phyloP scores from a whole-genome alignment of 2,329 filamentous ascomycete species.

The Aspergillus eucalypticola region DNA sequence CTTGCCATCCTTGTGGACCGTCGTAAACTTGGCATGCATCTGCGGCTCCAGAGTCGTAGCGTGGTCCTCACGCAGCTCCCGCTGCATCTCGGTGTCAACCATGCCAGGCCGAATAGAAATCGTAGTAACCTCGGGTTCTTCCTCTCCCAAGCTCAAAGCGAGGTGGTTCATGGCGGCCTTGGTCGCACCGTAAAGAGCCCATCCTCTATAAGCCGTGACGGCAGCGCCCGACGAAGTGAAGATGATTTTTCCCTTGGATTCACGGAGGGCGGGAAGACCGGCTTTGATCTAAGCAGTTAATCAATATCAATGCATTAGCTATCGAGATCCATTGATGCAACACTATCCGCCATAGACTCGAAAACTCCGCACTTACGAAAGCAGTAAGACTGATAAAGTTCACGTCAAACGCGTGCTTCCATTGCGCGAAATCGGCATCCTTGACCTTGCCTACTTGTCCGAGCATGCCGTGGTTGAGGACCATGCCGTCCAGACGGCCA shows the following conservation, averaged over 20 bases:
- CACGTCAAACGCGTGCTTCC: slow-evolving; percentile 73
- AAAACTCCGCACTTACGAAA: slow-evolving; percentile 58
- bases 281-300: slow-evolving; percentile 28
- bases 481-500: slow-evolving; percentile 73
- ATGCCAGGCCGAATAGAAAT: slow-evolving; percentile 37
- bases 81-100: slow-evolving; percentile 40
- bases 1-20: slow-evolving; percentile 68
- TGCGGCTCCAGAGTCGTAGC: slow-evolving; percentile 59
- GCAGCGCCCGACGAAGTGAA: slow-evolving; percentile 40
- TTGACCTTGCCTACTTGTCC: slow-evolving; percentile 72
- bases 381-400: slow-evolving; percentile 85
- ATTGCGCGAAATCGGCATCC: slow-evolving; percentile 69
- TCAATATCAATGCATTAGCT: background rate
- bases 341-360: background rate
- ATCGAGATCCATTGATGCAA: background rate
- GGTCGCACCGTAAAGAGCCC: slow-evolving; percentile 39
- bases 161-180: slow-evolving; percentile 41
- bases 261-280: slow-evolving; percentile 33
- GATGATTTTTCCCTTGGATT: slow-evolving; percentile 38
- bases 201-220: slow-evolving; percentile 34
- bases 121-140: slow-evolving; percentile 29
- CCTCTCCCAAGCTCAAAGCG: slow-evolving; percentile 30
- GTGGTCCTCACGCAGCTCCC: slow-evolving; percentile 74
- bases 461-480: slow-evolving; percentile 85
- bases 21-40: slow-evolving; percentile 65